Conservation (phyloP, 129 eudicot species). For the Lonicera japonica region DNA sequence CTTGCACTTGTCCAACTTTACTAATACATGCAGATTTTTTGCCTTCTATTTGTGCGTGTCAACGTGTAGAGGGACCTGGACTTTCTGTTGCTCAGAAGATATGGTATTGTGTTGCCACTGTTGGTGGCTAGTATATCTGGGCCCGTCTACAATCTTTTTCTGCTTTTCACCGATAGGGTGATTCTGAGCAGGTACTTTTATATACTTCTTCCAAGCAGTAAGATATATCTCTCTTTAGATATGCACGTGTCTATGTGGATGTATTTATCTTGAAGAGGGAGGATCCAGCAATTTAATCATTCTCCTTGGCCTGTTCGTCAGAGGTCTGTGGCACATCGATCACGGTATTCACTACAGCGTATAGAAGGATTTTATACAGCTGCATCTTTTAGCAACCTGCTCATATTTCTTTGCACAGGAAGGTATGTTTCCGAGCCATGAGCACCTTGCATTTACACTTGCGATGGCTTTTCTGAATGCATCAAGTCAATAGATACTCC, state of each 20-base stretch:
- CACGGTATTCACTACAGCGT: conserved; percentile 81
- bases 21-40: neutral
- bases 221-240: neutral
- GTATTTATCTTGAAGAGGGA: conserved; percentile 6
- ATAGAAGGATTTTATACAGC: conserved; percentile 90
- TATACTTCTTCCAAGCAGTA: neutral
- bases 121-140: conserved; percentile 94
- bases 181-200: conserved; percentile 72
- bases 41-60: conserved; percentile 13
- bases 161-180: conserved; percentile 95
- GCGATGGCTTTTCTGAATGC: neutral
- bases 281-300: neutral
- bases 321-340: conserved; percentile 80
- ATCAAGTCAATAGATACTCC: neutral
- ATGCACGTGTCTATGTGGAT: neutral
- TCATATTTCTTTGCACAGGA: conserved; percentile 87
- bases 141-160: conserved; percentile 89
- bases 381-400: conserved; percentile 85
- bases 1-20: neutral
- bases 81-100: conserved; percentile 84
- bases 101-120: conserved; percentile 89
- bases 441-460: neutral
- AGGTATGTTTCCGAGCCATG: conserved; percentile 37
- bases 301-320: conserved; percentile 22
- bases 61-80: conserved; percentile 91